phyloP scores from a whole-genome alignment of 2,329 filamentous ascomycete species.

The Clonostachys chloroleuca region DNA sequence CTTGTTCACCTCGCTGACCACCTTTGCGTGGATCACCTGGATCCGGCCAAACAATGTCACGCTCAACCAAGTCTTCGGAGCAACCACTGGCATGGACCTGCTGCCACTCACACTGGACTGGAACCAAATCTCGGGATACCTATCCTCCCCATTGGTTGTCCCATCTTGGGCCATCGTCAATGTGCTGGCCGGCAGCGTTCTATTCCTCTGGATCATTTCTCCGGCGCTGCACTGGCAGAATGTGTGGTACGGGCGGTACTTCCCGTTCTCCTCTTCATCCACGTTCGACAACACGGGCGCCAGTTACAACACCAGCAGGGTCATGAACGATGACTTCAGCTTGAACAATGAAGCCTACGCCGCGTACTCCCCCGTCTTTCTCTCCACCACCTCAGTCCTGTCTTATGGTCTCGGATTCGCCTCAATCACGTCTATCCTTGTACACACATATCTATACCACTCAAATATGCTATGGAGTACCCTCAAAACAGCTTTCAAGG shows the following conservation, averaged over 20 bases:
- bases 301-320: constrained; percentile 49
- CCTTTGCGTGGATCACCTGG: constrained; percentile 44
- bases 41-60: constrained; percentile 55
- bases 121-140: constrained; percentile 54
- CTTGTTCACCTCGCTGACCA: constrained; percentile 41
- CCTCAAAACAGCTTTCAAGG: constrained; percentile 20
- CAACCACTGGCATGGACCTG: constrained; percentile 54
- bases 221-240: constrained; percentile 46
- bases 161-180: constrained; percentile 59
- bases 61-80: constrained; percentile 63
- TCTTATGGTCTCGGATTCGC: constrained; percentile 56
- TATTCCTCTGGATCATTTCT: constrained; percentile 39
- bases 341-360: constrained; percentile 53
- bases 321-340: constrained; percentile 44
- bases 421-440: constrained; percentile 44
- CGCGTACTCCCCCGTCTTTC: constrained; percentile 49
- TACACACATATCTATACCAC: constrained; percentile 48
- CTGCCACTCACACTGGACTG: constrained; percentile 65
- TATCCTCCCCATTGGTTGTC: constrained; percentile 50
- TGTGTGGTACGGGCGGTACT: constrained; percentile 44
- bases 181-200: constrained; percentile 45
- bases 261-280: constrained; percentile 48
- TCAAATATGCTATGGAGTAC: constrained; percentile 38
- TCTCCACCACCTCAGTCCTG: constrained; percentile 50
- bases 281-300: constrained; percentile 57